Conservation (phyloP, 352 stramenopile genomes). For the Pythium scleroteichum region DNA sequence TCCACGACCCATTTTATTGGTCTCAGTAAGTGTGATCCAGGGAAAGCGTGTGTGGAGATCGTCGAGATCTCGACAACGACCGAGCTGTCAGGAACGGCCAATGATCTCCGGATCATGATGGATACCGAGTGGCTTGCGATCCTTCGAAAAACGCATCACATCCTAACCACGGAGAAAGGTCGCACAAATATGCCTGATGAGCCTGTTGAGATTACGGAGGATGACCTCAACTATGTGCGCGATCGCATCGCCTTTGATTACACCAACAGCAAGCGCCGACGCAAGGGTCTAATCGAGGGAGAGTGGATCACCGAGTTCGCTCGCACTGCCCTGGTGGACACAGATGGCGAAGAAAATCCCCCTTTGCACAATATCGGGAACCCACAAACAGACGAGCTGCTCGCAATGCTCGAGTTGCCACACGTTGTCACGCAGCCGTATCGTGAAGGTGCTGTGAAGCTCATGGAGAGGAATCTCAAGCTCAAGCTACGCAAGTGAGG, state of each 20-base stretch:
- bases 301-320: slow-evolving; percentile 80
- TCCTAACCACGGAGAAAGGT: slow-evolving; percentile 61
- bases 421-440: slow-evolving; percentile 93
- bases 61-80: slow-evolving; percentile 58
- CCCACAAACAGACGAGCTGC: slow-evolving; percentile 93
- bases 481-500: background rate
- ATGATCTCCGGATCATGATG: slow-evolving; percentile 67
- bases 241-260: slow-evolving; percentile 21
- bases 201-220: slow-evolving; percentile 65
- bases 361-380: slow-evolving; percentile 68
- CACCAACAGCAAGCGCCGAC: slow-evolving; percentile 36
- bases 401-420: slow-evolving; percentile 89
- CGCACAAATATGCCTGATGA: slow-evolving; percentile 59
- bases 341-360: slow-evolving; percentile 28
- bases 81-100: background rate
- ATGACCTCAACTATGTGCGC: slow-evolving; percentile 76
- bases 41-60: slow-evolving; percentile 94
- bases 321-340: slow-evolving; percentile 59
- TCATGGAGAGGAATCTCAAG: background rate
- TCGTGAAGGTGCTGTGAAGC: background rate
- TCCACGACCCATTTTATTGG: slow-evolving; percentile 92
- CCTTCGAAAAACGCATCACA: slow-evolving; percentile 89
- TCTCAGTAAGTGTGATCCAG: slow-evolving; percentile 98
- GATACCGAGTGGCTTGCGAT: slow-evolving; percentile 95
- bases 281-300: slow-evolving; percentile 29